These are phyloP conservation scores for Flaveria sonorensis DNA, from an alignment of 129 eudicot species.

Conservation along the genomic window DNA sequence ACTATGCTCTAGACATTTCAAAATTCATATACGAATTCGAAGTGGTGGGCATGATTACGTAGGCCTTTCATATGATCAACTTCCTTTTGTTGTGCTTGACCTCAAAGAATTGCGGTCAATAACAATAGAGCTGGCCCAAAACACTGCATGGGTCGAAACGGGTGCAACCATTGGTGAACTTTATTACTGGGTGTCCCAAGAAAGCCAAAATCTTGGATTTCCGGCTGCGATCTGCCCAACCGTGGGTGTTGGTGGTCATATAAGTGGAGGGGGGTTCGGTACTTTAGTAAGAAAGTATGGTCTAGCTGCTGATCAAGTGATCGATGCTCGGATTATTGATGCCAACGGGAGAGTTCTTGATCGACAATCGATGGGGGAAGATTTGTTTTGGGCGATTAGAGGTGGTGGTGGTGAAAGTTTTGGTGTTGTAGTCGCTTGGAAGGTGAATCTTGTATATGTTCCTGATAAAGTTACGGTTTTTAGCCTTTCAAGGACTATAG, in stretches of 20 bases:
- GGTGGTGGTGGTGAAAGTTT: slow-evolving; percentile 25
- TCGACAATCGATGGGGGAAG: slow-evolving; percentile 18
- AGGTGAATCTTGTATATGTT: slow-evolving; percentile 26
- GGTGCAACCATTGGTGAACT: slow-evolving; percentile 37
- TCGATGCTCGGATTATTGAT: slow-evolving; percentile 30
- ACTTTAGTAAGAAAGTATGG: slow-evolving; percentile 16
- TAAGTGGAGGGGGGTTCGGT: slow-evolving; percentile 25
- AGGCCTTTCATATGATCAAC: slow-evolving; percentile 14
- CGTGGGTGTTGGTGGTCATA: slow-evolving; percentile 9
- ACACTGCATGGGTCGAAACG: slow-evolving; percentile 20
- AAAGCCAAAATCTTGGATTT: slow-evolving; percentile 27
- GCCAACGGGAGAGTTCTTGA: slow-evolving; percentile 13
- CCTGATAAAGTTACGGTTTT: slow-evolving; percentile 27
- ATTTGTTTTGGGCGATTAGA: slow-evolving; percentile 26
- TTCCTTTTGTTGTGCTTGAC: slow-evolving; percentile 32
- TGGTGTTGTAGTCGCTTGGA: slow-evolving; percentile 20
- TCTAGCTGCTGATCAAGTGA: slow-evolving; percentile 20
- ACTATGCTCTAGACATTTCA: slow-evolving; percentile 6
- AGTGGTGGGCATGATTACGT: slow-evolving; percentile 32
- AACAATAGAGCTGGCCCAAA: background rate
- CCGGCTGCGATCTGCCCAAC: slow-evolving; percentile 34
- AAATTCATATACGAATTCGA: slow-evolving; percentile 18
- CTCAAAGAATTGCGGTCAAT: slow-evolving; percentile 14
- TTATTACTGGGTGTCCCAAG: slow-evolving; percentile 14
- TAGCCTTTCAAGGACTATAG: slow-evolving; percentile 23